Evolutionary conservation across 2,329 filamentous ascomycete species (phyloP), one percentile per base, ranked within the genome.

Genomic region (Aspergillus sp.): DNA sequence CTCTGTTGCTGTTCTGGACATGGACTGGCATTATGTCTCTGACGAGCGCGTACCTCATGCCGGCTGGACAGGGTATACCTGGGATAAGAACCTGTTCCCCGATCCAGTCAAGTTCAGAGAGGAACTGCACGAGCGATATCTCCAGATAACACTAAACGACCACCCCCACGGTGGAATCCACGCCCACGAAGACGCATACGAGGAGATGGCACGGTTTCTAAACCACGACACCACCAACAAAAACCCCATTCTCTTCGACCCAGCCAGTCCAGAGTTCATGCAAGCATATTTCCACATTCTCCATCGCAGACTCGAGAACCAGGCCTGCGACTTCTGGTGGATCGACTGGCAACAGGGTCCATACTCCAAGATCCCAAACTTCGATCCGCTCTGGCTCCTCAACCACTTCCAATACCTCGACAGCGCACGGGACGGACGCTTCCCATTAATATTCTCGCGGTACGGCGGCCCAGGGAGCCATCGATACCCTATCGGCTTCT

Each of bases 301-400:
- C 5, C 83, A 87, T 57, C 76, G 80, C 12, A 72, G 77, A 14
- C 74, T 87, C 27, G 85, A 88, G 60, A 74, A 80, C 1, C 73
- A 83, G 8, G 85, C 82, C 1, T 77, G 81, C 21, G 85, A 88
- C 64, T 87, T 88, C 56, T 87, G 84, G 84, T 88, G 86, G 86
- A 78, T 87, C 27, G 86, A 88, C 67, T 88, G 85, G 85, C 86
- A 88, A 68, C 86, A 88, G 68, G 86, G 86, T 1, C 72, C 76
- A 2, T 74, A 78, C 56, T 84, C 84, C 1, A 77, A 78, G 35
- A 77, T 87, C 6, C 80, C 79, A 0, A 84, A 84, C 1, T 73
- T 88, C 3, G 86, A 88, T 67, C 86, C 86, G 0, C 73, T 88
- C 0, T 88, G 86, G 85, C 72, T 87, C 23, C 76, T 88, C 19